Base-by-base conservation (phyloP, 257 asterid genomes). In the Plantago elongata region DNA sequence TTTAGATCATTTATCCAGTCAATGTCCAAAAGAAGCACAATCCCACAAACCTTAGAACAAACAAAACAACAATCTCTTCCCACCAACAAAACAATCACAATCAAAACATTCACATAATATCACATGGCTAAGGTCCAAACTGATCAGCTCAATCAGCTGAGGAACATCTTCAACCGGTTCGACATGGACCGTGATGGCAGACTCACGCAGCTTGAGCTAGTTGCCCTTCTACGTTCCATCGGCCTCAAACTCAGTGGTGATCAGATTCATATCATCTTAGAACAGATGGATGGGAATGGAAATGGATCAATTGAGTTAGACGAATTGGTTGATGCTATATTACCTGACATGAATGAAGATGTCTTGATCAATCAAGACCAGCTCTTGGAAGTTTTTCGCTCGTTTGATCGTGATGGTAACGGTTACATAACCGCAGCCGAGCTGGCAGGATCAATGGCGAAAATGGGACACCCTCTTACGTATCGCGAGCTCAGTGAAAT, bases 101-200 rank as follows among this genome's bases (percentile, higher is more conserved):
- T 22, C 40, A 34, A 34, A 34, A 34, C 40, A 34, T 34, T 34
- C 40, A 5, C 40, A 34, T 34, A 34, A 34, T 34, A 34, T 34
- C 40, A 34, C 40, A 34, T 34, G 40, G 40, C 40, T 34, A 34
- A 34, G 40, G 8, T 34, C 40, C 40, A 34, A 34, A 4, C 40
- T 34, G 40, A 34, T 4, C 40, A 34, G 40, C 40, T 34, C 40
- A 34, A 34, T 6, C 40, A 34, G 40, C 40, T 34, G 40, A 34
- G 40, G 40, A 6, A 34, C 40, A 34, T 34, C 40, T 34, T 34
- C 40, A 34, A 34, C 40, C 40, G 40, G 40, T 88, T 91, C 72
- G 98, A 88, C 84, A 88, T 86, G 94, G 94, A 91, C 79, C 81
- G 80, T 57, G 98, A 91, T 80, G 96, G 96, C 65, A 91, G 98